Base-by-base conservation (phyloP, 2,329 filamentous ascomycete species). In the Zymoseptoria passerinii region DNA sequence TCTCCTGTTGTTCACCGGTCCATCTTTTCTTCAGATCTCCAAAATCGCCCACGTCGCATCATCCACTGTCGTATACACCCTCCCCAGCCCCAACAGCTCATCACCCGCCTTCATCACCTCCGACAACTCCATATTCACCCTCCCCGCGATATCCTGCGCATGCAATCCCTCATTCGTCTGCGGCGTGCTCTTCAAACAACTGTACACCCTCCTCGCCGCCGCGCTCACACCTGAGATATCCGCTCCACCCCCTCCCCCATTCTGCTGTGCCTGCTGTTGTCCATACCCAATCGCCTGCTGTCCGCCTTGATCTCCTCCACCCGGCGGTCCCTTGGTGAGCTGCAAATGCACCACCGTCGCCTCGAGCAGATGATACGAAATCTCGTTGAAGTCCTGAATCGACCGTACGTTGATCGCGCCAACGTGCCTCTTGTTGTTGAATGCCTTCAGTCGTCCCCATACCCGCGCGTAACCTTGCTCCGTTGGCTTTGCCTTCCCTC, bases 311-410 rank as follows among this genome's bases (percentile, higher is more conserved):
- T 56, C 67, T 72, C 48, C 63, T 10, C 44, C 74, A 40, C 59
- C 59, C 27, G 59, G 58, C 3, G 85, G 82, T 0, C 91, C 92
- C 50, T 84, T 83, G 13, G 86, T 89, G 73, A 91, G 88, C 75
- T 87, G 87, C 54, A 99, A 78, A 76, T 99, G 94, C 53, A 95
- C 88, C 58, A 88, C 89, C 5, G 91, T 89, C 27, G 90, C 87
- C 77, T 99, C 92, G 55, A 99, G 84, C 64, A 96, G 76, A 75
- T 97, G 94, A 73, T 90, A 95, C 71, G 87, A 88, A 72, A 97
- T 83, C 80, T 99, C 94, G 77, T 99, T 96, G 77, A 87, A 87
- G 74, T 96, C 89, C 57, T 81, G 78, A 56, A 97, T 78, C 3
- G 88, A 85, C 56, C 91, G 86, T 63, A 99, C 86, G 68, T 89